Evolutionary conservation across 305 asterid genomes (phyloP).

Genomic region (Solanum hybrid): DNA sequence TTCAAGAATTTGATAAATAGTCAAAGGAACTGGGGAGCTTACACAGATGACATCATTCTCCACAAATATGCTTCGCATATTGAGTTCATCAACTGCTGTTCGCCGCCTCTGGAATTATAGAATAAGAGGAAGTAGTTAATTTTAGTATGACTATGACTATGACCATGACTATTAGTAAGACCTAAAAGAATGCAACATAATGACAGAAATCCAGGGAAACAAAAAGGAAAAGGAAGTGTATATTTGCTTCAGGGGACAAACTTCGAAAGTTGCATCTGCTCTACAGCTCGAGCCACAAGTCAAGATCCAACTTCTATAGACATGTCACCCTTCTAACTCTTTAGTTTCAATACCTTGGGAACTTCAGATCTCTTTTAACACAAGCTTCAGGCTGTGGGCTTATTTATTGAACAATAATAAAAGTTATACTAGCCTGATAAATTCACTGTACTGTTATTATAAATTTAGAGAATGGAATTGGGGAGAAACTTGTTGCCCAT

Average conservation of each 20-base stretch:
- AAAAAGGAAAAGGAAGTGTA: background rate
- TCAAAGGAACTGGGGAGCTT: slow-evolving; percentile 23
- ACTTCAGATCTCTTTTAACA: background rate
- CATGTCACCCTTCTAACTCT: background rate
- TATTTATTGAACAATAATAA: background rate
- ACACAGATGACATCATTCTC: slow-evolving; percentile 89
- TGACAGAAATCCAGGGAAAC: background rate
- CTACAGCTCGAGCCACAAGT: background rate
- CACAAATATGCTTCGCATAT: slow-evolving; percentile 88
- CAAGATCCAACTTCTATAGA: background rate
- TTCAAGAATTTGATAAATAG: background rate
- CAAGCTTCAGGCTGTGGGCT: background rate
- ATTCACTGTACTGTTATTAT: background rate
- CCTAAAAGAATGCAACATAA: background rate
- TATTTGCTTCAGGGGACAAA: background rate
- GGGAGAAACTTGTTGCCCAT: background rate
- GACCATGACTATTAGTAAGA: background rate
- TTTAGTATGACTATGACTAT: background rate
- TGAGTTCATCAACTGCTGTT: slow-evolving; percentile 90
- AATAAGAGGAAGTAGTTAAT: background rate
- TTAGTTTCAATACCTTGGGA: background rate
- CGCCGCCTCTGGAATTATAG: slow-evolving; percentile 61
- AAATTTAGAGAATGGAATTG: background rate
- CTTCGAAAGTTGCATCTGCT: background rate
- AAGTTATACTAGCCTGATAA: background rate